phyloP scores from a whole-genome alignment of 2,329 filamentous ascomycete genomes.

The Dothideomycetes sp. region DNA sequence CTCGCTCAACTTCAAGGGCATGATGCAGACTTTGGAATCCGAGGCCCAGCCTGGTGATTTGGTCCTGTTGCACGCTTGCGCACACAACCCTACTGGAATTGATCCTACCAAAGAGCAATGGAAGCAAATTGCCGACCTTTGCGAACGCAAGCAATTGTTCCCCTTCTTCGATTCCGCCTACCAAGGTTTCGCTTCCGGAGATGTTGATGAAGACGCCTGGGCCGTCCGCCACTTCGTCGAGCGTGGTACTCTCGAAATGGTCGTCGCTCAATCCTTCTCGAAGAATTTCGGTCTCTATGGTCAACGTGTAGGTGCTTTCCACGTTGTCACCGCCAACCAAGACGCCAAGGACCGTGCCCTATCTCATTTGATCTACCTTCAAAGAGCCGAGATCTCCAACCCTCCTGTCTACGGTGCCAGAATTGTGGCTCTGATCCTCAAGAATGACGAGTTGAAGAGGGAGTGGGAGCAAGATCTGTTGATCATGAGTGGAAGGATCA shows the following conservation, averaged over 20 bases:
- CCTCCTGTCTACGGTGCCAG: conserved; percentile 82
- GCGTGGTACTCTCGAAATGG: conserved; percentile 47
- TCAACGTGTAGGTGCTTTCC: conserved; percentile 85
- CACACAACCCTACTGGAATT: conserved; percentile 33
- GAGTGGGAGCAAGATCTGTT: conserved; percentile 83
- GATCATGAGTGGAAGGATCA: conserved; percentile 88
- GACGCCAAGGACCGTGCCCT: conserved; percentile 60
- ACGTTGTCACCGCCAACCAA: conserved; percentile 55
- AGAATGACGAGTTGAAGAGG: conserved; percentile 63
- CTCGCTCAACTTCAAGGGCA: conserved; percentile 25
- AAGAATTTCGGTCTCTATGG: conserved; percentile 69
- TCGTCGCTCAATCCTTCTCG: conserved; percentile 37
- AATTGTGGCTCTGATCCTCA: conserved; percentile 70
- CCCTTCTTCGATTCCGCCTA: conserved; percentile 33
- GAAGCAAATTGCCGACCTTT: conserved; percentile 25
- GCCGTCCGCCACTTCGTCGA: conserved; percentile 26
- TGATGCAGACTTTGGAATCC: conserved; percentile 20
- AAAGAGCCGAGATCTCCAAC: conserved; percentile 90
- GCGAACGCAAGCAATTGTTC: conserved; percentile 24
- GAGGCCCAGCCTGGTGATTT: conserved; percentile 24
- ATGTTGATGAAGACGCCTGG: conserved; percentile 28
- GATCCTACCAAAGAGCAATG: conserved; percentile 30
- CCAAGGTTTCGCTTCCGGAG: conserved; percentile 32
- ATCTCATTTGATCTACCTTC: conserved; percentile 78
- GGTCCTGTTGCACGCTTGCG: conserved; percentile 30